phyloP scores from a whole-genome alignment of 306 rosid species.

The Vigna radiata region DNA sequence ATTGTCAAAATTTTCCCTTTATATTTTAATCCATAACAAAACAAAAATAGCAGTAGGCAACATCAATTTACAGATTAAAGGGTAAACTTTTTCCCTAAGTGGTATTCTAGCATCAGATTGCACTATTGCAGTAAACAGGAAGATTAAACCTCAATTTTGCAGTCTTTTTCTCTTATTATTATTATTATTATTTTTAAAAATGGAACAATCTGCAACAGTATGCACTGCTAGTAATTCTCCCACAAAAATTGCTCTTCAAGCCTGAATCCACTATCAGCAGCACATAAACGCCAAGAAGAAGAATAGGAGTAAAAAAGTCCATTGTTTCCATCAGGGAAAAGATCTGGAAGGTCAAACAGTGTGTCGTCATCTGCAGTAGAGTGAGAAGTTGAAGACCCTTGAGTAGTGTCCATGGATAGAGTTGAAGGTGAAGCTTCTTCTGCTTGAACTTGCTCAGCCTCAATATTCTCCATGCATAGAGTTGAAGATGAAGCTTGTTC shows the following conservation, averaged over 20 bases:
- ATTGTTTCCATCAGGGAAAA: conserved; percentile 56
- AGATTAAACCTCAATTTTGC: conserved; percentile 4
- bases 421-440: conserved; percentile 39
- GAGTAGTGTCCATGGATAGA: conserved; percentile 41
- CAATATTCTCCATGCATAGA: conserved; percentile 42
- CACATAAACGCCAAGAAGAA: conserved; percentile 71
- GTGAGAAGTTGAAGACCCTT: conserved; percentile 47
- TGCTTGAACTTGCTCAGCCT: conserved; percentile 18
- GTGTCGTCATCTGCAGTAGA: conserved; percentile 55
- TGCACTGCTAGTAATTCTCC: conserved; percentile 53
- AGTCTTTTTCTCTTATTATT: not conserved
- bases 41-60: conserved; percentile 35
- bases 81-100: conserved; percentile 11
- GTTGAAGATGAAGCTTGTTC: conserved; percentile 42
- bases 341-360: conserved; percentile 91
- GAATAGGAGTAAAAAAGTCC: conserved; percentile 54
- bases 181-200: not conserved
- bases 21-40: conserved; percentile 25
- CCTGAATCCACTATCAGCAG: conserved; percentile 60
- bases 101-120: conserved; percentile 29
- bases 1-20: not conserved
- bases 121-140: conserved; percentile 26
- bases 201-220: not conserved
- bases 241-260: conserved; percentile 71
- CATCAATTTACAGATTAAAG: conserved; percentile 20